Evolutionary conservation across 2,329 filamentous ascomycete genomes (phyloP), one percentile per base, ranked within the genome.

Genomic region (Arachnopeziza araneosa): DNA sequence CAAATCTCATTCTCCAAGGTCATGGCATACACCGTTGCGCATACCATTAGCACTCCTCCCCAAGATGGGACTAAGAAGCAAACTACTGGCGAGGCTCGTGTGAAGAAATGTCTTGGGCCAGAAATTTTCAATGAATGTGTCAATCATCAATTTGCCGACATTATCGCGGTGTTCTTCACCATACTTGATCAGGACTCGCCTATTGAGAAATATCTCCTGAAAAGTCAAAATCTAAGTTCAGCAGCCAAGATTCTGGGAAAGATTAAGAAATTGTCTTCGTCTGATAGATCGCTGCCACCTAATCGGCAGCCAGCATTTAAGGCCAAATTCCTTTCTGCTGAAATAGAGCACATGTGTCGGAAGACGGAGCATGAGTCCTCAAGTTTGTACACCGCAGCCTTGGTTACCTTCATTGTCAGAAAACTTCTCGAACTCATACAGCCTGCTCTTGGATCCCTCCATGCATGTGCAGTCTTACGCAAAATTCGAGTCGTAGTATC

Each of bases 261-360:
- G 26, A 96, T 99, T 70, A 87, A 85, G 64, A 74, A 72, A 2
- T 85, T 87, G 64, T 84, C 89, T 30, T 79, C 86, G 64, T 92
- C 92, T 0, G 76, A 78, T 1, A 80, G 83, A 26, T 75, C 77
- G 14, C 77, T 97, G 8, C 89, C 91, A 2, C 79, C 87, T 12
- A 90, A 88, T 59, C 92, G 96, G 66, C 93, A 98, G 68, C 95
- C 95, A 2, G 87, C 85, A 57, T 98, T 97, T 75, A 88, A 83
- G 66, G 87, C 88, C 26, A 91, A 87, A 66, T 89, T 88, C 68
- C 79, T 99, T 2, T 78, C 88, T 12, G 83, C 88, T 62, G 86
- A 95, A 69, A 80, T 98, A 23, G 81, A 89, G 17, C 85, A 91
- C 59, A 76, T 98, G n/a, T 96, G 90, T 69, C 83, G 83, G 64